A percentile compares a stretch with the other conserved stretches of the same genome.
These are phyloP conservation scores for Dryas octopetala DNA, from an alignment of 306 rosid genomes.

Conservation along the genomic window DNA sequence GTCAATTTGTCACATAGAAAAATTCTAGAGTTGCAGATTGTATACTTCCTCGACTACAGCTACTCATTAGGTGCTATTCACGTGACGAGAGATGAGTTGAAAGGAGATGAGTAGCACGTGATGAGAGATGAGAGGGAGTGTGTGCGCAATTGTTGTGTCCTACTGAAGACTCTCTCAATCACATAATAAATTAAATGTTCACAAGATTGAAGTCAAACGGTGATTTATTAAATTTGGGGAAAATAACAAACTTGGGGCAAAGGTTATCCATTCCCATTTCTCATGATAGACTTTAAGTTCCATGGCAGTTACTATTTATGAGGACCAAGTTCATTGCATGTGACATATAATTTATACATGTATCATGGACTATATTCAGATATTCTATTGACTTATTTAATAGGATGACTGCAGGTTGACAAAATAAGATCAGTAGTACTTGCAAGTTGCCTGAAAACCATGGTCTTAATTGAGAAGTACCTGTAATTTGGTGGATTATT, in stretches of 20 bases:
- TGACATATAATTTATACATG: background rate
- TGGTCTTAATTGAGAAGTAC: constrained; percentile 16
- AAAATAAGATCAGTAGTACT: background rate
- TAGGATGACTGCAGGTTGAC: background rate
- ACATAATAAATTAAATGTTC: background rate
- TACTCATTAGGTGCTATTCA: background rate
- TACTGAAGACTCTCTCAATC: too few relatives aligned
- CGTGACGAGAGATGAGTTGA: background rate
- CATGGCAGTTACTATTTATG: background rate
- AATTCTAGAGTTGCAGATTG: too few relatives aligned
- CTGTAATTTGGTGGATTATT: constrained; percentile 45
- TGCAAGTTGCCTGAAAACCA: background rate
- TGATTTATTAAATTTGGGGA: background rate
- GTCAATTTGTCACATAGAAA: too few relatives aligned
- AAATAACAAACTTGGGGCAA: background rate
- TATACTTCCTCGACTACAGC: too few relatives aligned
- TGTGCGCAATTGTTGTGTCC: too few relatives aligned
- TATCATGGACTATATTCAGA: background rate
- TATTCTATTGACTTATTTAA: background rate
- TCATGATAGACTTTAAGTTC: background rate
- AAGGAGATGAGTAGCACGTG: too few relatives aligned
- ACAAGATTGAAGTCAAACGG: background rate
- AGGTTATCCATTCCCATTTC: background rate
- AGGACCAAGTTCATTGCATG: background rate
- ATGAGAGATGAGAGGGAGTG: too few relatives aligned